These are phyloP conservation scores for Rhododendron mucronatum DNA, from an alignment of 148 eudicot genomes.

Conservation along the genomic window DNA sequence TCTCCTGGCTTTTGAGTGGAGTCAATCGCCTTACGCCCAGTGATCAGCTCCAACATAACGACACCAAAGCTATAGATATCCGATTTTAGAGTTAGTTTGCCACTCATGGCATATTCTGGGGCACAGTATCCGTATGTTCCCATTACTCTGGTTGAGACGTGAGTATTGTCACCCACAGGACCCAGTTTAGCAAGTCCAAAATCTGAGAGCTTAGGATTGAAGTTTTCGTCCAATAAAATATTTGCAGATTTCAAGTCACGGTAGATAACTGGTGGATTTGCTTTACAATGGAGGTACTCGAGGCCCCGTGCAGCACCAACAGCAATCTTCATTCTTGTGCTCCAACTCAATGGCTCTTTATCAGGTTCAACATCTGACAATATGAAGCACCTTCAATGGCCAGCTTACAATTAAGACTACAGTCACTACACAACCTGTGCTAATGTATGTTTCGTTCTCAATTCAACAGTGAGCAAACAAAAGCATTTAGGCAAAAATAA, in stretches of 20 bases:
- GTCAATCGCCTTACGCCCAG: conserved; percentile 71
- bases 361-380: conserved; percentile 32
- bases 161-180: conserved; percentile 76
- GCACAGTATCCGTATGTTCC: conserved; percentile 95
- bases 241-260: conserved; percentile 89
- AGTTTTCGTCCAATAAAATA: conserved; percentile 66
- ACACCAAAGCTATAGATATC: conserved; percentile 93
- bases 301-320: conserved; percentile 87
- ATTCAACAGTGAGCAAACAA: neutral
- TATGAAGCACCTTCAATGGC: neutral
- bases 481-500: neutral
- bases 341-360: conserved; percentile 53
- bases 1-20: conserved; percentile 32
- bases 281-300: conserved; percentile 67
- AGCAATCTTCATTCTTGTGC: conserved; percentile 70
- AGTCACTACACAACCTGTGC: neutral
- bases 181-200: conserved; percentile 93
- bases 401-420: neutral
- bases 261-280: conserved; percentile 86
- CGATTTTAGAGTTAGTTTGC: conserved; percentile 65
- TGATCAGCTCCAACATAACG: conserved; percentile 70
- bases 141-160: conserved; percentile 91
- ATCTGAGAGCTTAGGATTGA: conserved; percentile 76
- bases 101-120: conserved; percentile 87
- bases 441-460: neutral